A percentile compares a stretch with the other conserved stretches of the same genome.
Evolutionary conservation across 805 yeast genomes (phyloP).

Genomic region (Teunomyces aglyptinius): DNA sequence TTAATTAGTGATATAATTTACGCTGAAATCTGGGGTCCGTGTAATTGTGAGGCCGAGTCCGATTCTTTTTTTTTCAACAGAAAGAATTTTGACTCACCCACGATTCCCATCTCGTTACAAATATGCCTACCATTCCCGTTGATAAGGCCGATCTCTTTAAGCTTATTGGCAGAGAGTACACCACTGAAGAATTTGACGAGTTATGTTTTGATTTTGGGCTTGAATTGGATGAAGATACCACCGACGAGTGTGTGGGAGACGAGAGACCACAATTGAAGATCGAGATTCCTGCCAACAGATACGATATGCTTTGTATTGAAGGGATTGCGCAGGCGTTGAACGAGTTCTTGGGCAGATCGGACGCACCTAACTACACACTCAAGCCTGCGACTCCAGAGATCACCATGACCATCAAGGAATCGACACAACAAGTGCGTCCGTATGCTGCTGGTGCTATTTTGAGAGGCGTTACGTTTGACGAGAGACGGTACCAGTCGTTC

Average conservation of each 20-base stretch:
- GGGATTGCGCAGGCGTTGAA: slow-evolving; percentile 95
- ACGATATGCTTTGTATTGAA: slow-evolving; percentile 96
- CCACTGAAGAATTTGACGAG: slow-evolving; percentile 93
- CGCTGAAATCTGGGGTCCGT: neutral
- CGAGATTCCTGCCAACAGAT: slow-evolving; percentile 97
- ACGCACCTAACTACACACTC: slow-evolving; percentile 66
- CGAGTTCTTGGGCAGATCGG: slow-evolving; percentile 73
- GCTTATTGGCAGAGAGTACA: slow-evolving; percentile 56
- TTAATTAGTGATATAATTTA: neutral
- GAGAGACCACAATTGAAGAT: slow-evolving; percentile 97
- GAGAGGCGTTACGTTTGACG: slow-evolving; percentile 77
- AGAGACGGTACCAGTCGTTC: slow-evolving; percentile 88
- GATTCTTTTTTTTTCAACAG: neutral
- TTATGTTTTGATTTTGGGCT: slow-evolving; percentile 96
- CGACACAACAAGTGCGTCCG: slow-evolving; percentile 77
- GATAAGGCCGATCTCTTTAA: slow-evolving; percentile 90
- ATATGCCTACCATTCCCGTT: slow-evolving; percentile 95
- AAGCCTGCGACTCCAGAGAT: slow-evolving; percentile 59
- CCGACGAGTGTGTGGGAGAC: slow-evolving; percentile 65
- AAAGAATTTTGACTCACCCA: slow-evolving; percentile 10
- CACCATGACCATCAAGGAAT: slow-evolving; percentile 69
- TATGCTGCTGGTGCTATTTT: slow-evolving; percentile 94
- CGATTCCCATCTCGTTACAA: neutral
- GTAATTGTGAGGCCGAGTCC: slow-evolving; percentile 4
- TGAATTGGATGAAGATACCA: slow-evolving; percentile 96